Base-by-base conservation (phyloP, 2,329 filamentous ascomycete genomes). In the Botrytis galanthina region DNA sequence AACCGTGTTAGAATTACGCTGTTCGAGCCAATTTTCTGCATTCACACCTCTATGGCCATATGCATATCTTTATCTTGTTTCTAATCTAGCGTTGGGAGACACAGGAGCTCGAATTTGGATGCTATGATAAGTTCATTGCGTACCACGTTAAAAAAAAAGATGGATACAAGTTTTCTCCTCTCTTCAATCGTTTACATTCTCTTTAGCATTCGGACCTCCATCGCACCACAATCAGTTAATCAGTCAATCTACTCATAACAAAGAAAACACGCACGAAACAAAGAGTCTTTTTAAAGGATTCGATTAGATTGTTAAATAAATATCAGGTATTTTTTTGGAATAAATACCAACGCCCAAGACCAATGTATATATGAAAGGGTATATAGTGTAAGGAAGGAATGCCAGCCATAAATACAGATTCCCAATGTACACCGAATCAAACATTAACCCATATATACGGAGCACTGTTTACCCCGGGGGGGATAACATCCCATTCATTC, bases 391-490 rank as follows among this genome's bases (percentile, higher is more conserved):
- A 72, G 64, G 46, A 68, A 68, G 39, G 48, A 60, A 54, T 39
- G 62, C 39, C 62, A 39, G 70, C 39, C 62, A 72, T 68, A 68
- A 72, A 68, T 72, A 68, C 70, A 72, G 32, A 39, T 63, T 68
- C 44, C 62, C 46, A 68, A 59, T 29, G 63, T 54, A 42, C 46
- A 66, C 63, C 61, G 20, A 16, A 20, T 22, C 61, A 29, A 9
- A 42, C 14, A n/a, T 72, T 29, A 60, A 68, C 22, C 61, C 48
- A 42, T 68, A 37, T 72, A 39, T 72, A 68, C 51, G 67, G 39
- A 22, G 20, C n/a, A 68, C 48, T 66, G n/a, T 57, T 57, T 57
- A n/a, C 12, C 60, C 68, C 51, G n/a, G 46, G 39, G 39, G 44
- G 46, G 29, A 54, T 57, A 16, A 29, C 51, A 67, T 42, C 39